Conservation (phyloP, 192 early-diverging fungal genomes). For the Dissophora ornata region DNA sequence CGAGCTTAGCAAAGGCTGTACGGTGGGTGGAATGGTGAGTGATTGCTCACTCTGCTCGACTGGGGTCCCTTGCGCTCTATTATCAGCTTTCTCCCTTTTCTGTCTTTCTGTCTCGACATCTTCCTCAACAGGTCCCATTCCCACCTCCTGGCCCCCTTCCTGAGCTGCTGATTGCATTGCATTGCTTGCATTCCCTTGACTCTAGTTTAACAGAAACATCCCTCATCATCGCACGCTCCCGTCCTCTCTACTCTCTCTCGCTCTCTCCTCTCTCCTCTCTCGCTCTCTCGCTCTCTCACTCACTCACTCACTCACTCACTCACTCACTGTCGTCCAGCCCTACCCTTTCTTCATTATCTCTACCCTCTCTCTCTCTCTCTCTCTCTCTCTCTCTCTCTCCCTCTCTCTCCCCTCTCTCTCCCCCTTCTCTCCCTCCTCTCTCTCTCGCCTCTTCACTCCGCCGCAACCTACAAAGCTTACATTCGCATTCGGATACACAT, state of each 20-base stretch:
- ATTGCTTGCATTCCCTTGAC: background rate
- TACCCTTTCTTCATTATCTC: background rate
- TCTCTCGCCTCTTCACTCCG: background rate
- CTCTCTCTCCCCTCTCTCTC: conserved; percentile 1
- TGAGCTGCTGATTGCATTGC: too few relatives aligned
- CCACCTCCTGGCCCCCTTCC: too few relatives aligned
- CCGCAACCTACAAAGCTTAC: background rate
- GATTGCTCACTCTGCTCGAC: too few relatives aligned
- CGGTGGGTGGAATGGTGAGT: too few relatives aligned
- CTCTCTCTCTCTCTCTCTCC: conserved; percentile 4
- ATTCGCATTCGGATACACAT: background rate
- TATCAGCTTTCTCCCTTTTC: background rate
- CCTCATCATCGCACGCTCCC: background rate
- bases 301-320: too few relatives aligned
- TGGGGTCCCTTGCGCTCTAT: too few relatives aligned
- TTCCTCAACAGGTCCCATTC: background rate
- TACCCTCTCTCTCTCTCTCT: background rate
- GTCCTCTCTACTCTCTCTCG: background rate
- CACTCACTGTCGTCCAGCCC: too few relatives aligned
- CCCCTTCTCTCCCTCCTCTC: background rate
- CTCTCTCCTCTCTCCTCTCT: too few relatives aligned
- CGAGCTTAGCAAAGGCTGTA: too few relatives aligned
- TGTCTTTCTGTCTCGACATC: background rate
- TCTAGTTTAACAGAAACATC: background rate
- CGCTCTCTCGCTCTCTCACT: too few relatives aligned